A percentile compares a stretch with the other conserved stretches of the same genome.
These are phyloP conservation scores for Microthlaspi erraticum DNA, from an alignment of 345 rosid genomes.

Conservation along the genomic window DNA sequence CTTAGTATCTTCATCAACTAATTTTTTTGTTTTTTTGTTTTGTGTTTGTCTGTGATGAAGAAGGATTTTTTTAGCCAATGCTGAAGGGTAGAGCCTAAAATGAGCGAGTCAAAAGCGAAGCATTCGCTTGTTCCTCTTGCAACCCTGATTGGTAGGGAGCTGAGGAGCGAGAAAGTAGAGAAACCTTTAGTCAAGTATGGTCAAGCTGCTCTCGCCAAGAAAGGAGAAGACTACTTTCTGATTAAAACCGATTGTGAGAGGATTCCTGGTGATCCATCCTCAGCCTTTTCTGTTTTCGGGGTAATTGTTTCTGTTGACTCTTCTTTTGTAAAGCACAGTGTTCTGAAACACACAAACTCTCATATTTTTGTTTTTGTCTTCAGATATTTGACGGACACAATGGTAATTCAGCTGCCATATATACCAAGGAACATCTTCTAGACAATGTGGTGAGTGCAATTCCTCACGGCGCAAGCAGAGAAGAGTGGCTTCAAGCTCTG, in stretches of 20 bases:
- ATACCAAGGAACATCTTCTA: slow-evolving; percentile 81
- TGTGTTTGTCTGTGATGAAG: slow-evolving; percentile 1
- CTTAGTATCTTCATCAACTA: not conserved
- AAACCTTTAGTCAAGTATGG: slow-evolving; percentile 89
- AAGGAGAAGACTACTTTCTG: slow-evolving; percentile 96
- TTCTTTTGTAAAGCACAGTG: not conserved
- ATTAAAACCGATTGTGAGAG: slow-evolving; percentile 80
- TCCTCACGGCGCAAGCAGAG: slow-evolving; percentile 70
- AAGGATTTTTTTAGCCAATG: slow-evolving; percentile 46
- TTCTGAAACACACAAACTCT: slow-evolving; percentile 1
- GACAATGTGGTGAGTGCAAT: slow-evolving; percentile 91
- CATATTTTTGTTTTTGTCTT: slow-evolving; percentile 26
- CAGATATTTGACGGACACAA: slow-evolving; percentile 99
- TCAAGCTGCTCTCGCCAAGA: slow-evolving; percentile 96
- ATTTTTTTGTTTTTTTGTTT: not conserved
- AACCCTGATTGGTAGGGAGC: slow-evolving; percentile 90
- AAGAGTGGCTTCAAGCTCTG: slow-evolving; percentile 99
- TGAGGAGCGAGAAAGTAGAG: slow-evolving; percentile 85
- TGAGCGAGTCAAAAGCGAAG: slow-evolving; percentile 78
- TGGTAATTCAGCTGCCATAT: slow-evolving; percentile 98
- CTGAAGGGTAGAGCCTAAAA: slow-evolving; percentile 56
- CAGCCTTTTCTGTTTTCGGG: slow-evolving; percentile 95
- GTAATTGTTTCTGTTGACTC: slow-evolving; percentile 45
- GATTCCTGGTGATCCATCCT: slow-evolving; percentile 74
- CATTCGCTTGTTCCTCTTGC: slow-evolving; percentile 89